A percentile compares a stretch with the other conserved stretches of the same genome.
phyloP scores from a whole-genome alignment of 2,329 filamentous ascomycete species.

The Fusarium citri region DNA sequence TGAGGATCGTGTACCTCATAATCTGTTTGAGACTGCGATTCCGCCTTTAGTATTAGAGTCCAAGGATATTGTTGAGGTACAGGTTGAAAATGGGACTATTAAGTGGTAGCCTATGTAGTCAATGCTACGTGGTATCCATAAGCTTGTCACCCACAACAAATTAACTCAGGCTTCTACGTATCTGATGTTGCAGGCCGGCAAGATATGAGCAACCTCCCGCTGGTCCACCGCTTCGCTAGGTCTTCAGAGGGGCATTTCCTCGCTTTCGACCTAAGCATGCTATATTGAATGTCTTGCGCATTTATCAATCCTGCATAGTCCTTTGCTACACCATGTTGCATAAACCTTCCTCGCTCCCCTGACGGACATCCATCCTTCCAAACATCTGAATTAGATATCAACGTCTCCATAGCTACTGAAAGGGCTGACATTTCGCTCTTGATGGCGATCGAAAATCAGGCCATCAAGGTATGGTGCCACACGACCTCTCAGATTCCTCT shows the following conservation, averaged over 20 bases:
- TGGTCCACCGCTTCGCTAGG: too few species aligned
- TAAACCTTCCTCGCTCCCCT: too few species aligned
- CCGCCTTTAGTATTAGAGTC: neutral
- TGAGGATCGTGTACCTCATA: neutral
- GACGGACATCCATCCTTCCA: too few species aligned
- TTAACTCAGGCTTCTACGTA: too few species aligned
- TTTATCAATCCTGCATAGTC: too few species aligned
- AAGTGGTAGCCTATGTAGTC: neutral
- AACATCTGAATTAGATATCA: neutral
- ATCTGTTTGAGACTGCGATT: neutral
- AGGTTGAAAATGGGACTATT: neutral
- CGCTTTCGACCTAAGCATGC: too few species aligned
- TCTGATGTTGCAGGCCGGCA: accelerated
- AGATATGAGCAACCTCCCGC: too few species aligned
- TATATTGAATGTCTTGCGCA: too few species aligned
- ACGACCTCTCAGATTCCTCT: neutral
- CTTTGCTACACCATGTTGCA: too few species aligned
- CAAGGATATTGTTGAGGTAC: neutral
- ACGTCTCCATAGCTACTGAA: too few species aligned
- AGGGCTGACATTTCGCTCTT: accelerated
- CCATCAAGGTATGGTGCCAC: neutral
- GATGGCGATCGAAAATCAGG: too few species aligned
- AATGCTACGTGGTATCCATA: neutral
- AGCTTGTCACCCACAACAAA: neutral
- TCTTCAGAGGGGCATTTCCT: accelerated